Conservation (phyloP, 352 stramenopile species). For the Phytophthora agathidicida region DNA sequence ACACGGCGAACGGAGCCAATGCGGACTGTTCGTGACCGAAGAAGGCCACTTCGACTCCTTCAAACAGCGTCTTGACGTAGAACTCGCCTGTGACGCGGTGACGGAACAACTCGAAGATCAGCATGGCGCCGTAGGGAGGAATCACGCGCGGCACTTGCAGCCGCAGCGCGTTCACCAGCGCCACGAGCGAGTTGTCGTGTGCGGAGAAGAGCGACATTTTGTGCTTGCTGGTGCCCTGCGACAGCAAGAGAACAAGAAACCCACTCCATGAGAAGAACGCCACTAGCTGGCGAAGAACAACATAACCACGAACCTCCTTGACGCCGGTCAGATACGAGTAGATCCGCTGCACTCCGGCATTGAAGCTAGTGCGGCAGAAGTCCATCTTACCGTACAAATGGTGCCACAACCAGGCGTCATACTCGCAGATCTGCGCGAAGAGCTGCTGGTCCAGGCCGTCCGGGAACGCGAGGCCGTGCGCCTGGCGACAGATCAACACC, state of each 20-base stretch:
- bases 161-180: slow-evolving; percentile 67
- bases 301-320: slow-evolving; percentile 34
- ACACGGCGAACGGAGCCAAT: slow-evolving; percentile 65
- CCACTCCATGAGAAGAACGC: too few species aligned
- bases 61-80: slow-evolving; percentile 60
- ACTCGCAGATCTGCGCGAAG: slow-evolving; percentile 64
- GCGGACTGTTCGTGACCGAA: slow-evolving; percentile 40
- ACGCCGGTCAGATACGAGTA: slow-evolving; percentile 54
- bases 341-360: slow-evolving; percentile 57
- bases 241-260: slow-evolving; percentile 5
- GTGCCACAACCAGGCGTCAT: slow-evolving; percentile 81
- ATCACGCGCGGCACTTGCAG: slow-evolving; percentile 58
- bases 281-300: neutral
- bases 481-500: slow-evolving; percentile 67
- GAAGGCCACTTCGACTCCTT: slow-evolving; percentile 55
- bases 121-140: slow-evolving; percentile 73
- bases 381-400: slow-evolving; percentile 71
- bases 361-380: slow-evolving; percentile 71
- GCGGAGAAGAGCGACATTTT: slow-evolving; percentile 80
- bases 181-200: slow-evolving; percentile 84
- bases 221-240: slow-evolving; percentile 28
- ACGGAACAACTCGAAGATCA: slow-evolving; percentile 74
- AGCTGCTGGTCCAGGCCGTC: slow-evolving; percentile 59
- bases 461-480: slow-evolving; percentile 65
- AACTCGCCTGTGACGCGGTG: slow-evolving; percentile 47